phyloP scores from a whole-genome alignment of 768 basidiomycete species.

The Psilocybe cubensis region DNA sequence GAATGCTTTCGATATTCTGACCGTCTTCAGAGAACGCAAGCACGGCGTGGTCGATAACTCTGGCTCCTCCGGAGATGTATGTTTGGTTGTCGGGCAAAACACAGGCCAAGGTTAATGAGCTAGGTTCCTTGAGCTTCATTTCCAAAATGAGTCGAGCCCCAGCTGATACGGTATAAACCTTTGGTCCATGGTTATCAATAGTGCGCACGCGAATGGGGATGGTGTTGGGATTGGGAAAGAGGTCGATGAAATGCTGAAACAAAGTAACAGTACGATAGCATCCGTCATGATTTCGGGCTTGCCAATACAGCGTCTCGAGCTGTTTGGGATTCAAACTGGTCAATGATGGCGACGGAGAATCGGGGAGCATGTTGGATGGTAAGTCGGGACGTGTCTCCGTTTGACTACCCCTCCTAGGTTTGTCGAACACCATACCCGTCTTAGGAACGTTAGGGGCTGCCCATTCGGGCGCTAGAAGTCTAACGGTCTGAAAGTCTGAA shows the following conservation, averaged over 20 bases:
- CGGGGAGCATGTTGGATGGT: constrained; percentile 20
- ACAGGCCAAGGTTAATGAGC: constrained; percentile 11
- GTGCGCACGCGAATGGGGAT: constrained; percentile 21
- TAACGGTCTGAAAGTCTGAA: constrained; percentile 18
- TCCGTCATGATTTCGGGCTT: constrained; percentile 25
- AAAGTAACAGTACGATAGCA: constrained; percentile 20
- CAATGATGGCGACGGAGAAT: background rate
- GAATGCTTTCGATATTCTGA: constrained; percentile 18
- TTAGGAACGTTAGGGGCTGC: constrained; percentile 12
- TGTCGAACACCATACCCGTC: constrained; percentile 21
- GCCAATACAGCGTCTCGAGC: constrained; percentile 26
- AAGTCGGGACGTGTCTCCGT: constrained; percentile 12
- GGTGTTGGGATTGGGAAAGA: constrained; percentile 18
- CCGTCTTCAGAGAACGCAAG: constrained; percentile 19
- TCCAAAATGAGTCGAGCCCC: constrained; percentile 18
- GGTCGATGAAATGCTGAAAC: constrained; percentile 26
- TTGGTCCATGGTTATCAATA: constrained; percentile 12
- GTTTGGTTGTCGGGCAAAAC: constrained; percentile 10
- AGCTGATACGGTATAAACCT: constrained; percentile 15
- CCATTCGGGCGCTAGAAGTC: constrained; percentile 8
- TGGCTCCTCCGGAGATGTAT: constrained; percentile 18
- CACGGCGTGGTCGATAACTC: constrained; percentile 18
- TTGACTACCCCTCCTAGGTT: background rate
- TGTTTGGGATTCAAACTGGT: constrained; percentile 15
- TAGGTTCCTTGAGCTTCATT: constrained; percentile 16